A percentile compares a stretch with the other conserved stretches of the same genome.
phyloP scores from a whole-genome alignment of 768 basidiomycete genomes.

The Termitomyces bulborhizus region DNA sequence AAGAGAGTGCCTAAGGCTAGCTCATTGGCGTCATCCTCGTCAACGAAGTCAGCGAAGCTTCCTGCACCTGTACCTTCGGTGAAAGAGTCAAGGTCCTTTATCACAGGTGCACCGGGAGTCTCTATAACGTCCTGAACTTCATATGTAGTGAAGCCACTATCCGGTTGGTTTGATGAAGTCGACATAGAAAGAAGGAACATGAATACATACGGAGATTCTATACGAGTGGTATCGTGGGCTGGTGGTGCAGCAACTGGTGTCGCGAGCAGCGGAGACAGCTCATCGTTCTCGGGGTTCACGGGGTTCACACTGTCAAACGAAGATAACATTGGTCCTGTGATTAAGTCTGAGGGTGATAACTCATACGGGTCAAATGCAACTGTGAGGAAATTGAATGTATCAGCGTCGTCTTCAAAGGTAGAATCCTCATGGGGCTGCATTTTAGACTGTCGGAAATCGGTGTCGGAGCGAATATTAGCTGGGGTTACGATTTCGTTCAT shows the following conservation, averaged over 20 bases:
- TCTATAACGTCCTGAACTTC: constrained; percentile 13
- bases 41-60: constrained; percentile 40
- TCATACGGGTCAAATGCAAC: constrained; percentile 6
- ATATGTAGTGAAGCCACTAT: constrained; percentile 9
- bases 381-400: not conserved
- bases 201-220: constrained; percentile 13
- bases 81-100: constrained; percentile 56
- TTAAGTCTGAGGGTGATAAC: not conserved
- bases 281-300: not conserved
- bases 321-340: not conserved
- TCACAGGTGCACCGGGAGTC: constrained; percentile 37
- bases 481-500: not conserved
- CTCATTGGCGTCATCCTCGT: constrained; percentile 29
- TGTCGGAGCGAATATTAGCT: not conserved
- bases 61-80: constrained; percentile 51
- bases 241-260: constrained; percentile 5
- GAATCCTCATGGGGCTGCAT: not conserved
- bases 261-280: constrained; percentile 4
- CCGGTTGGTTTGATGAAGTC: not conserved
- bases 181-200: constrained; percentile 1
- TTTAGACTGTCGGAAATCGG: not conserved
- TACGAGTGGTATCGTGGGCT: constrained; percentile 6
- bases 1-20: constrained; percentile 23
- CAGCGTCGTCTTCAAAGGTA: not conserved
- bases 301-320: not conserved